Percentiles rank a stretch among this genome's conserved stretches.
phyloP scores from a whole-genome alignment of 1,139 yeast species.

The Suhomyces chickasaworum region DNA sequence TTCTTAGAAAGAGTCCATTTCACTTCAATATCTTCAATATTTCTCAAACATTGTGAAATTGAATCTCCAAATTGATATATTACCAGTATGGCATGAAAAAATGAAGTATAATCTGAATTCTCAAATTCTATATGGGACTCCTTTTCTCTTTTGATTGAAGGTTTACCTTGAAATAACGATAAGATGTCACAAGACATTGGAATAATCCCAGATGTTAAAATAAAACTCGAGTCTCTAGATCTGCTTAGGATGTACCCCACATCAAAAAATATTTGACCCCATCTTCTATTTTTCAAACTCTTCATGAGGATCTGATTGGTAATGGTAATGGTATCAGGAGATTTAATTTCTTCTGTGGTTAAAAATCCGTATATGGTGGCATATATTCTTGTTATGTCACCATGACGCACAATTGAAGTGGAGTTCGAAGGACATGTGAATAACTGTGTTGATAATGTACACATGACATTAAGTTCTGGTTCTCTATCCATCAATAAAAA shows the following conservation, averaged over 20 bases:
- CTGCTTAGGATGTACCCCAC: slow-evolving; percentile 76
- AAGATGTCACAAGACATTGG: slow-evolving; percentile 64
- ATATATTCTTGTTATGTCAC: slow-evolving; percentile 67
- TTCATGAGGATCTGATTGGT: slow-evolving; percentile 45
- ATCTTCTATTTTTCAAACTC: slow-evolving; percentile 72
- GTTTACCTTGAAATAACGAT: slow-evolving; percentile 76
- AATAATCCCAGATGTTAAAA: slow-evolving; percentile 36
- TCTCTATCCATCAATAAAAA: slow-evolving; percentile 74
- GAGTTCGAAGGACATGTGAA: slow-evolving; percentile 86
- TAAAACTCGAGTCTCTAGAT: slow-evolving; percentile 53
- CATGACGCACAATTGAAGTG: slow-evolving; percentile 64
- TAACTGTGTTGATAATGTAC: slow-evolving; percentile 77
- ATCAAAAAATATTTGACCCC: slow-evolving; percentile 86
- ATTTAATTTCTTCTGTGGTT: slow-evolving; percentile 55
- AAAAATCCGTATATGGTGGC: slow-evolving; percentile 68
- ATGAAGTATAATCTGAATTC: slow-evolving; percentile 80
- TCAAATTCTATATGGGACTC: slow-evolving; percentile 88
- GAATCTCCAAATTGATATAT: slow-evolving; percentile 64
- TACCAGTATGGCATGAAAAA: slow-evolving; percentile 74
- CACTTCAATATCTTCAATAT: slow-evolving; percentile 25
- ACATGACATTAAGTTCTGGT: slow-evolving; percentile 78
- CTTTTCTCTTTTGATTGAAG: slow-evolving; percentile 75
- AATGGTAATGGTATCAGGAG: slow-evolving; percentile 48
- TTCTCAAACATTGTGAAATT: slow-evolving; percentile 52
- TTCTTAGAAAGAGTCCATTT: slow-evolving; percentile 25